A percentile compares a stretch with the other conserved stretches of the same genome.
Evolutionary conservation across 2,329 filamentous ascomycete genomes (phyloP).

Genomic region (Diplodia scrobiculata): DNA sequence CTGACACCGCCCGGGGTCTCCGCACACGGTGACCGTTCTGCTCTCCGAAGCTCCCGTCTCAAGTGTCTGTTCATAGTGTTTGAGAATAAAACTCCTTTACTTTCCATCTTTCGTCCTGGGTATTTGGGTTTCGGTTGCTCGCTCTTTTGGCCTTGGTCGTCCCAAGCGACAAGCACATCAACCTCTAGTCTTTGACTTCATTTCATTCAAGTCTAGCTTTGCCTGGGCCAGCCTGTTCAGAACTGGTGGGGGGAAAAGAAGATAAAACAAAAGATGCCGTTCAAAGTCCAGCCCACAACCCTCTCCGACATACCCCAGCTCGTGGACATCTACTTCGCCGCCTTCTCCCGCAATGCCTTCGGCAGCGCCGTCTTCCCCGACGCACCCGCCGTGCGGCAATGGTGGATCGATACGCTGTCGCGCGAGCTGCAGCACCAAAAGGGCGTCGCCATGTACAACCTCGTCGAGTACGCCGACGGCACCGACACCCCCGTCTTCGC

Average conservation of each 20-base stretch:
- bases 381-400: conserved; percentile 6
- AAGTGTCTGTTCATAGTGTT: conserved; percentile 2
- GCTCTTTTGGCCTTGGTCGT: neutral
- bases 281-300: conserved; percentile 33
- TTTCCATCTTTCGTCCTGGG: neutral
- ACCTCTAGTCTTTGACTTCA: neutral
- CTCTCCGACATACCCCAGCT: conserved; percentile 49
- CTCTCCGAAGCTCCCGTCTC: neutral
- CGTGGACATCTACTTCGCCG: conserved; percentile 38
- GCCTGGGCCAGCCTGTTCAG: neutral
- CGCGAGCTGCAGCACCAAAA: conserved; percentile 1
- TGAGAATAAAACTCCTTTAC: neutral
- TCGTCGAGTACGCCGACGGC: conserved; percentile 13
- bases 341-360: conserved; percentile 50
- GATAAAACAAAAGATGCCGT: conserved; percentile 24
- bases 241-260: neutral
- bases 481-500: conserved; percentile 12
- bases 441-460: conserved; percentile 15
- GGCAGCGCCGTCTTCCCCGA: conserved; percentile 87
- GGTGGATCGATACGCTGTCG: conserved; percentile 6
- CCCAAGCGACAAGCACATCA: neutral
- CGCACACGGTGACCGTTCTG: neutral
- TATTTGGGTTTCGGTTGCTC: neutral
- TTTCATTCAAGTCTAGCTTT: neutral
- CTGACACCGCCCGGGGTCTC: conserved; percentile 4